A percentile compares a stretch with the other conserved stretches of the same genome.
Evolutionary conservation across 2,329 filamentous ascomycete genomes (phyloP).

Genomic region (Penicillium griseofulvum): DNA sequence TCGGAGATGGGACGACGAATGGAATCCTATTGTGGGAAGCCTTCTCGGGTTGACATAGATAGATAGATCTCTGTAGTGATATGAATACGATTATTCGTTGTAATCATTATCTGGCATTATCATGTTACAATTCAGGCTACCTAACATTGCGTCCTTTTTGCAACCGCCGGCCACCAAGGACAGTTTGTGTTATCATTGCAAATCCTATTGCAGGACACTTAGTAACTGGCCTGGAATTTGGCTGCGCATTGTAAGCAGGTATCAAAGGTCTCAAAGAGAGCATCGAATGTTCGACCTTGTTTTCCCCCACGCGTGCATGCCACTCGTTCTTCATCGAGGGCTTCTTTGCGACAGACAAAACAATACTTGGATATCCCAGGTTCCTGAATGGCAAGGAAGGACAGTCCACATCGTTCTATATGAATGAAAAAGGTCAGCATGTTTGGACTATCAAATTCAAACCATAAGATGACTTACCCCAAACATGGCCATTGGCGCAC

Average conservation of each 20-base stretch:
- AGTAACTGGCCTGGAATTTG: conserved; percentile 30
- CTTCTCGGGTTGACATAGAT: conserved; percentile 56
- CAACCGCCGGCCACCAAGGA: background rate
- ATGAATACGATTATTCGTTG: background rate
- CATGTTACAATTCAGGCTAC: background rate
- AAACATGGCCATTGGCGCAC: conserved; percentile 54
- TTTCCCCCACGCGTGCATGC: conserved; percentile 13
- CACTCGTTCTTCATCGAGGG: conserved; percentile 46
- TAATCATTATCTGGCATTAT: background rate
- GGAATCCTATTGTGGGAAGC: conserved; percentile 76
- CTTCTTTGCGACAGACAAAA: conserved; percentile 51
- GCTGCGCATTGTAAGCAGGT: conserved; percentile 37
- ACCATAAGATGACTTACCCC: conserved; percentile 37
- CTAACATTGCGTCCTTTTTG: background rate
- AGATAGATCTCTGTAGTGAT: background rate
- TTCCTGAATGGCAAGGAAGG: conserved; percentile 55
- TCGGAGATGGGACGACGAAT: conserved; percentile 86
- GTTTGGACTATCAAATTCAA: background rate
- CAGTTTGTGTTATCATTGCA: background rate
- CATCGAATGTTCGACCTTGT: conserved; percentile 21
- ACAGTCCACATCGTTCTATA: conserved; percentile 53
- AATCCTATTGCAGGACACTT: background rate
- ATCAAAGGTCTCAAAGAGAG: conserved; percentile 34
- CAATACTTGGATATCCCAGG: conserved; percentile 55
- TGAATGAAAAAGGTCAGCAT: conserved; percentile 6